phyloP scores from a whole-genome alignment of 2,329 filamentous ascomycete species.

The Curvularia spicifera region DNA sequence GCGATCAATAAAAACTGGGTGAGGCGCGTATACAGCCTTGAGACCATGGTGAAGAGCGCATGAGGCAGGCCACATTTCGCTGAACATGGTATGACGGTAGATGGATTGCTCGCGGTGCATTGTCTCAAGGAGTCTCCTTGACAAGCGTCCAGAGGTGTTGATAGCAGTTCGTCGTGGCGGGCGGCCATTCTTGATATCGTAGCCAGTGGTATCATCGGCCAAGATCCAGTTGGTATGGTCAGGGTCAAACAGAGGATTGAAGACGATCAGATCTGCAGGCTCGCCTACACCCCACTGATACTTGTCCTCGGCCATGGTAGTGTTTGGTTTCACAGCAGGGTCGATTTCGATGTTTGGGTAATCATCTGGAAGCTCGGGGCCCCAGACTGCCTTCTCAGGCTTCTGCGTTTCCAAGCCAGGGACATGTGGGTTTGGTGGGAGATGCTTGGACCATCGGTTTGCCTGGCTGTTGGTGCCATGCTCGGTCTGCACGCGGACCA shows the following conservation, averaged over 20 bases:
- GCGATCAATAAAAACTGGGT: slow-evolving; percentile 64
- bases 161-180: slow-evolving; percentile 74
- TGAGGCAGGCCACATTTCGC: slow-evolving; percentile 78
- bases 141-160: slow-evolving; percentile 73
- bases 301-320: slow-evolving; percentile 61
- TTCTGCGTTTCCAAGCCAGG: slow-evolving; percentile 47
- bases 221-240: slow-evolving; percentile 76
- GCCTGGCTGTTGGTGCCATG: slow-evolving; percentile 57
- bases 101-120: slow-evolving; percentile 79
- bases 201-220: slow-evolving; percentile 72
- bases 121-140: slow-evolving; percentile 67
- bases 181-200: slow-evolving; percentile 60
- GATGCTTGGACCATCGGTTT: slow-evolving; percentile 52
- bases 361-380: slow-evolving; percentile 52
- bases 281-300: slow-evolving; percentile 72
- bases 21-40: slow-evolving; percentile 73
- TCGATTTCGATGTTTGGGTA: slow-evolving; percentile 60
- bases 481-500: slow-evolving; percentile 67
- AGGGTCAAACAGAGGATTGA: slow-evolving; percentile 78
- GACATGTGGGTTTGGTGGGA: slow-evolving; percentile 53
- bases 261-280: slow-evolving; percentile 75
- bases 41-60: slow-evolving; percentile 76
- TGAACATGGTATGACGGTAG: slow-evolving; percentile 74
- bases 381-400: slow-evolving; percentile 58
- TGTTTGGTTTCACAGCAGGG: slow-evolving; percentile 61